A percentile compares a stretch with the other conserved stretches of the same genome.
Conservation (phyloP, 306 rosid species). For the Carpinus viminea region DNA sequence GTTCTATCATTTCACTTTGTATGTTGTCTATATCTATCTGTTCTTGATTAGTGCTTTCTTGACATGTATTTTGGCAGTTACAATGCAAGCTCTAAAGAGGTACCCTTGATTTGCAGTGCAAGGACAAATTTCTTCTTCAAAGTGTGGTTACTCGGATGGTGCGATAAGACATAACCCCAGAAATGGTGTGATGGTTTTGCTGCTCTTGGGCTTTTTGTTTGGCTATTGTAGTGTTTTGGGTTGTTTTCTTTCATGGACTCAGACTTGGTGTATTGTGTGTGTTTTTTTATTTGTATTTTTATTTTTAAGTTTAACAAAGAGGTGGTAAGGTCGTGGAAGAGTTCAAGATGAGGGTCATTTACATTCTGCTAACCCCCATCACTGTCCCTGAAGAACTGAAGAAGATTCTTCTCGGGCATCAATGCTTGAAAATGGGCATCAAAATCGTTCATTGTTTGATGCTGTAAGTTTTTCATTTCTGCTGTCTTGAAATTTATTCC, state of each 20-base stretch:
- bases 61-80: constrained; percentile 29
- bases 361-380: constrained; percentile 52
- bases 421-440: constrained; percentile 37
- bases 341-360: constrained; percentile 44
- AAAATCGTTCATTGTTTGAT: constrained; percentile 44
- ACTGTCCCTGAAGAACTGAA: constrained; percentile 45
- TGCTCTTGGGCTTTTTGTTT: not conserved
- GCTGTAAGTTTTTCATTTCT: constrained; percentile 28
- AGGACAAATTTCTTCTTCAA: constrained; percentile 57
- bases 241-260: not conserved
- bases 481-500: not conserved
- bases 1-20: not conserved
- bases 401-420: constrained; percentile 44
- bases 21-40: not conserved
- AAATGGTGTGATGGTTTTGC: constrained; percentile 41
- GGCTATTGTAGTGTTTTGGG: constrained; percentile 8
- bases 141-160: constrained; percentile 46
- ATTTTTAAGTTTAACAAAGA: constrained; percentile 48
- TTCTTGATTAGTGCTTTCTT: not conserved
- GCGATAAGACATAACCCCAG: constrained; percentile 39
- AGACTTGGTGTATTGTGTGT: not conserved
- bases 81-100: constrained; percentile 52
- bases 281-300: too few species aligned
- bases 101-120: constrained; percentile 52
- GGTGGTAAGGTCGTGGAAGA: constrained; percentile 42